phyloP scores from a whole-genome alignment of 2,329 filamentous ascomycete genomes.

The Metarhizium brunneum region DNA sequence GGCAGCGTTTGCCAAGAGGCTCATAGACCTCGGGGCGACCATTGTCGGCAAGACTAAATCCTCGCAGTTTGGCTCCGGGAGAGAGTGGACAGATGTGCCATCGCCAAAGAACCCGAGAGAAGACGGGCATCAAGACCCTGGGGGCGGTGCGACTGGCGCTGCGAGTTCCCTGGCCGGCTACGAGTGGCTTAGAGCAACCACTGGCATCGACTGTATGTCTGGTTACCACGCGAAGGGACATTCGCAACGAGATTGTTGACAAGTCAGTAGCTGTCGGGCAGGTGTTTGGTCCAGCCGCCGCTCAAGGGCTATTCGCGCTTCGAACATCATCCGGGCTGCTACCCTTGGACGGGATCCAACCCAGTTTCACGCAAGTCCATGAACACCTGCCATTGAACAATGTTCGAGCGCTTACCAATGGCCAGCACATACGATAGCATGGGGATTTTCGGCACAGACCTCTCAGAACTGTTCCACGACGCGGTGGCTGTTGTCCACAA shows the following conservation, averaged over 20 bases:
- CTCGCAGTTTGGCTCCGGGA: constrained; percentile 33
- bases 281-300: constrained; percentile 11
- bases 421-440: constrained; percentile 12
- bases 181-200: constrained; percentile 29
- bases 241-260: background rate
- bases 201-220: constrained; percentile 26
- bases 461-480: constrained; percentile 15
- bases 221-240: background rate
- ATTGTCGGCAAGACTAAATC: constrained; percentile 45
- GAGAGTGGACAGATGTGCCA: constrained; percentile 31
- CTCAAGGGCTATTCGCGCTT: constrained; percentile 22
- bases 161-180: constrained; percentile 29
- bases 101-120: constrained; percentile 36
- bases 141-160: constrained; percentile 28
- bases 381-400: too few species aligned
- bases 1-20: constrained; percentile 38
- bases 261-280: constrained; percentile 11
- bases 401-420: background rate
- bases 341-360: constrained; percentile 8
- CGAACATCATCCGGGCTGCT: constrained; percentile 10
- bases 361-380: constrained; percentile 13
- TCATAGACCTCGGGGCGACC: constrained; percentile 52
- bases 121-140: constrained; percentile 33
- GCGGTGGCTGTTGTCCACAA: constrained; percentile 10
- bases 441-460: constrained; percentile 15